Evolutionary conservation across 495 filamentous ascomycete genomes (phyloP).

Genomic region (Penicillium mononematosum): DNA sequence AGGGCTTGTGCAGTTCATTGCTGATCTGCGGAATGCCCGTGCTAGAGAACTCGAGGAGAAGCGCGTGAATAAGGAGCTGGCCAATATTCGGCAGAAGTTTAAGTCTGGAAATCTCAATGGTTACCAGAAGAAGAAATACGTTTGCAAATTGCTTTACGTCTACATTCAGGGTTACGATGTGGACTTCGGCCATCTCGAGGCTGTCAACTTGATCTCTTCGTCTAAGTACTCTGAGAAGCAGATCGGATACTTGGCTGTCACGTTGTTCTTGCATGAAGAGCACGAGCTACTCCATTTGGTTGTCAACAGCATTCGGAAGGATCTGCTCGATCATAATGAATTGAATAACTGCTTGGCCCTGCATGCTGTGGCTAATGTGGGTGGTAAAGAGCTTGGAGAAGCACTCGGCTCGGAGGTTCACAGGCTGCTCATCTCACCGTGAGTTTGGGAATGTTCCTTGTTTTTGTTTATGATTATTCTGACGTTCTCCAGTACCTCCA

Average conservation of each 20-base stretch:
- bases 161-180: constrained; percentile 99
- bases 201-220: constrained; percentile 94
- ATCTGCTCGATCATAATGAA: constrained; percentile 91
- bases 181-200: constrained; percentile 97
- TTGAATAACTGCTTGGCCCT: constrained; percentile 96
- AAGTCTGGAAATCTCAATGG: constrained; percentile 85
- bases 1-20: constrained; percentile 96
- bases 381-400: constrained; percentile 94
- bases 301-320: constrained; percentile 98
- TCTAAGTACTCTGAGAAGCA: constrained; percentile 99
- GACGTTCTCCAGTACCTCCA: constrained; percentile 68
- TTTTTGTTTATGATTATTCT: constrained; percentile 14
- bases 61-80: constrained; percentile 98
- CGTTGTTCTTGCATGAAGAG: constrained; percentile 93
- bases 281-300: constrained; percentile 95
- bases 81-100: constrained; percentile 83
- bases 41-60: constrained; percentile 98
- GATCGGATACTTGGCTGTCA: constrained; percentile 97
- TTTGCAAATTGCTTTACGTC: constrained; percentile 99
- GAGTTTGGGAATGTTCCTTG: constrained; percentile 35
- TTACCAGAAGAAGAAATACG: constrained; percentile 99
- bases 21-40: constrained; percentile 90
- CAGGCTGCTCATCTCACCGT: constrained; percentile 93
- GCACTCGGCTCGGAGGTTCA: constrained; percentile 92
- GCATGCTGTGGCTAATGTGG: constrained; percentile 98